Percentiles rank a stretch among this genome's conserved stretches.
Evolutionary conservation across 1,284 basidiomycete genomes (phyloP).

Genomic region (Heterobasidion occidentale): DNA sequence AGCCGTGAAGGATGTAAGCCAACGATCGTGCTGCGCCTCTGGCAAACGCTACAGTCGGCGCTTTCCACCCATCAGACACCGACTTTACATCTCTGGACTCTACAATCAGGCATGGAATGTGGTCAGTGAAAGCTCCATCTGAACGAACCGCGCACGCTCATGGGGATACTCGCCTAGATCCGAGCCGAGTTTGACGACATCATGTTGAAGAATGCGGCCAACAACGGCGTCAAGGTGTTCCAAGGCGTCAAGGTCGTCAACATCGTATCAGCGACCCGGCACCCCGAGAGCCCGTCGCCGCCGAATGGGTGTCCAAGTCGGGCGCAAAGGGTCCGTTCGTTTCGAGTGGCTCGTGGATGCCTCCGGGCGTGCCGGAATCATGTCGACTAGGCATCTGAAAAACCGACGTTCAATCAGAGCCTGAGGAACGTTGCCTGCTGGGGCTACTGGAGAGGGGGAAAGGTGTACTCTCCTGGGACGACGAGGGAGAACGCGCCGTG

Average conservation of each 20-base stretch:
- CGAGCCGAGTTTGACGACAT: slow-evolving; percentile 60
- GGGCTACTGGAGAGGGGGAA: slow-evolving; percentile 42
- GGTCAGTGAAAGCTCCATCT: neutral
- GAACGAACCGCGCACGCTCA: neutral
- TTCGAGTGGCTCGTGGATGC: slow-evolving; percentile 42
- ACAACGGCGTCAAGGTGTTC: slow-evolving; percentile 44
- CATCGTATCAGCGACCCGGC: slow-evolving; percentile 23
- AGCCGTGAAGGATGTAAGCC: slow-evolving; percentile 1
- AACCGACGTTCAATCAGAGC: slow-evolving; percentile 33
- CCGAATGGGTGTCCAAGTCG: too few relatives aligned
- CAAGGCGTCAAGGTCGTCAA: slow-evolving; percentile 37
- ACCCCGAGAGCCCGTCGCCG: too few relatives aligned
- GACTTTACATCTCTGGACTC: neutral
- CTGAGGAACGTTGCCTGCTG: slow-evolving; percentile 41
- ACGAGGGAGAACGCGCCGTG: slow-evolving; percentile 17
- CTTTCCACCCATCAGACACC: neutral
- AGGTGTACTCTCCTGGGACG: slow-evolving; percentile 22
- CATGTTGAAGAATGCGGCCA: slow-evolving; percentile 51
- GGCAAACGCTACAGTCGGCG: neutral
- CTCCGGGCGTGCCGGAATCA: slow-evolving; percentile 36
- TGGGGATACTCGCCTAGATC: slow-evolving; percentile 25
- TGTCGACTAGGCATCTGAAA: slow-evolving; percentile 39
- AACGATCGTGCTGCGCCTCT: neutral
- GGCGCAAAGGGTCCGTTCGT: slow-evolving; percentile 23
- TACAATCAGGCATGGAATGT: neutral